Base-by-base conservation (phyloP, 2,329 filamentous ascomycete species). In the Sporothrix euskadiensis region DNA sequence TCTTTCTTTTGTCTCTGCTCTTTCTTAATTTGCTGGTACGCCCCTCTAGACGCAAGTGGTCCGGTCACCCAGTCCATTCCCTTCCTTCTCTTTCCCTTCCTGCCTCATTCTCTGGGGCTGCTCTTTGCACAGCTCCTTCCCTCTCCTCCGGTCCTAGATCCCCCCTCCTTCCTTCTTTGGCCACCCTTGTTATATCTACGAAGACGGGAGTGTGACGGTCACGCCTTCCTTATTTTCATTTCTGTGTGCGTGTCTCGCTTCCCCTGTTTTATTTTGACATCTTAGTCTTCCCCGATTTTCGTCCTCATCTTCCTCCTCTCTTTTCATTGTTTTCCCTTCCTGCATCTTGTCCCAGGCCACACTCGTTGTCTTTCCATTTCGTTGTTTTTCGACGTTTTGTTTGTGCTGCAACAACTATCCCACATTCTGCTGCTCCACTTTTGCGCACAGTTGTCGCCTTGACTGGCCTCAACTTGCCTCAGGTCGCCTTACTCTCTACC, bases 151-250 rank as follows among this genome's bases (percentile, higher is more conserved):
- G 35, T 32, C 35, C 35, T 30, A 16, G 12, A 30, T 26, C 35
- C 19, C 69, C 54, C n/a, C n/a, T 71, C 54, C 69, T 47, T 59
- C 69, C 69, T 39, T 52, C 39, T 71, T 66, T n/a, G 59, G 22
- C 35, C 59, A 63, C 59, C 59, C 35, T 14, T 41, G 35, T 63
- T 63, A 41, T 63, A 63, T 59, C 32, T 41, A 63, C 35, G 32
- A 19, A 44, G 19, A 22, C 19, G 9, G 39, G 19, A 44, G 59
- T 63, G 59, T 41, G 35, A 63, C 59, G 8, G 59, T 57, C 22
- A 61, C 56, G 57, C 52, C 39, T 71, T 22, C 54, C 39, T 32
- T 8, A 61, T 47, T 61, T 47, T 59, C 32, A 10, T 54, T 7
- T 1, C 54, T 56, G 54, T 56, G 52, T 9, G n/a, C 7, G n/a